phyloP scores from a whole-genome alignment of 345 rosid genomes.

The Combretum micranthum region DNA sequence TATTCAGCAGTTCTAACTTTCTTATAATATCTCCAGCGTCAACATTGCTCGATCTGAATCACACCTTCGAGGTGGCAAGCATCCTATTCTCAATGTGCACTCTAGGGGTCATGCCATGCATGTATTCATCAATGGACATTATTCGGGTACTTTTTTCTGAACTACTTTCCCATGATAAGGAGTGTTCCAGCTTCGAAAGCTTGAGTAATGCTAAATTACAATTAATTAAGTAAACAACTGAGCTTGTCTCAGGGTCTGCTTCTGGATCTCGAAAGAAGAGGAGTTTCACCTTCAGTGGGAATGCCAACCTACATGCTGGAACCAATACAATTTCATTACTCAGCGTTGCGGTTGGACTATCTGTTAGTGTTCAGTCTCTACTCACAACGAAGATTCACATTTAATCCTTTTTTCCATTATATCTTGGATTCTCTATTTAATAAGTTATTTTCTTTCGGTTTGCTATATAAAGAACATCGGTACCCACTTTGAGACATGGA shows the following conservation, averaged over 20 bases:
- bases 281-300: slow-evolving; percentile 13
- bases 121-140: slow-evolving; percentile 71
- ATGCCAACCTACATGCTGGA: slow-evolving; percentile 22
- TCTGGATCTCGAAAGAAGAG: slow-evolving; percentile 44
- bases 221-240: neutral
- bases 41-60: slow-evolving; percentile 40
- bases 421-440: neutral
- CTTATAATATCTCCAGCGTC: slow-evolving; percentile 24
- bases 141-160: slow-evolving; percentile 38
- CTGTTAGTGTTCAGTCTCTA: slow-evolving; percentile 14
- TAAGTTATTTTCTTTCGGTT: too few relatives aligned
- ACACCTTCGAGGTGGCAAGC: slow-evolving; percentile 32
- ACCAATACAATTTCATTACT: slow-evolving; percentile 28
- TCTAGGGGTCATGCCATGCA: slow-evolving; percentile 76
- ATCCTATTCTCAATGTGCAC: slow-evolving; percentile 45
- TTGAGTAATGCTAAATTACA: too few relatives aligned
- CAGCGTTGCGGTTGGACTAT: slow-evolving; percentile 34
- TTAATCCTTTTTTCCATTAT: neutral
- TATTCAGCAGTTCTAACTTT: neutral
- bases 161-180: neutral
- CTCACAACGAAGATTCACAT: neutral
- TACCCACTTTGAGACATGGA: slow-evolving; percentile 63
- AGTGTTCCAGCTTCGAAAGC: neutral
- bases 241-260: slow-evolving; percentile 45
- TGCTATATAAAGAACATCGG: slow-evolving; percentile 45